Evolutionary conservation across 768 basidiomycete species (phyloP).

Genomic region (Calocybe cyanea): DNA sequence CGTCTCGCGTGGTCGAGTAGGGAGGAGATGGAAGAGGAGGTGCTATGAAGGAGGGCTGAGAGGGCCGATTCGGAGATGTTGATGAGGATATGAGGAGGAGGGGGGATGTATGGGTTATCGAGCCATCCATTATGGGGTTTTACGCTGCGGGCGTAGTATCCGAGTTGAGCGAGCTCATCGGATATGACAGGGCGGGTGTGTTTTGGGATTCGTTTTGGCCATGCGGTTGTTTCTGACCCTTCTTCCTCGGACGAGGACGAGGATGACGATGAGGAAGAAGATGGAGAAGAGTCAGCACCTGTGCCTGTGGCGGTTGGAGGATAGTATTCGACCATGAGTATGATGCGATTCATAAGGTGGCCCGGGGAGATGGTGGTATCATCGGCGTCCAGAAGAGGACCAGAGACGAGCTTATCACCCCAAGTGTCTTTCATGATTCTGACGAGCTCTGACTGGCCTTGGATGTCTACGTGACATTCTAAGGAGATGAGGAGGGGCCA

Average conservation of each 20-base stretch:
- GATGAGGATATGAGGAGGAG: conserved; percentile 49
- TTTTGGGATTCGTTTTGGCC: conserved; percentile 17
- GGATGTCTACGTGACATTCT: conserved; percentile 56
- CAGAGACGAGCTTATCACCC: conserved; percentile 48
- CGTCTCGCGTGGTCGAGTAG: conserved; percentile 39
- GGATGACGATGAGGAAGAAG: conserved; percentile 20
- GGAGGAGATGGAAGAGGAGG: conserved; percentile 25
- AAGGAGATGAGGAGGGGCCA: conserved; percentile 61
- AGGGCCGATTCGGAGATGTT: conserved; percentile 57
- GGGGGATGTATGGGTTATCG: conserved; percentile 28
- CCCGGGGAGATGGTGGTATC: conserved; percentile 37
- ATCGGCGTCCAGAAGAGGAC: conserved; percentile 32
- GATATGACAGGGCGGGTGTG: conserved; percentile 32
- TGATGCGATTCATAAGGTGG: conserved; percentile 48
- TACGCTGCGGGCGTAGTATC: conserved; percentile 60
- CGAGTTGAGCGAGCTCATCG: conserved; percentile 49
- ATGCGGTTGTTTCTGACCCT: conserved; percentile 8
- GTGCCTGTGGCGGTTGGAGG: conserved; percentile 25
- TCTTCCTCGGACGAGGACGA: conserved; percentile 22
- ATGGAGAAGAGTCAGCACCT: conserved; percentile 17
- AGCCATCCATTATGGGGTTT: conserved; percentile 56
- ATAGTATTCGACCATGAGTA: conserved; percentile 65
- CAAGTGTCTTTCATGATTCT: conserved; percentile 45
- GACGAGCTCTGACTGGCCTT: conserved; percentile 51
- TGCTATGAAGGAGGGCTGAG: conserved; percentile 30